These are phyloP conservation scores for Lactarius psammicola DNA, from an alignment of 768 basidiomycete genomes.

Conservation along the genomic window DNA sequence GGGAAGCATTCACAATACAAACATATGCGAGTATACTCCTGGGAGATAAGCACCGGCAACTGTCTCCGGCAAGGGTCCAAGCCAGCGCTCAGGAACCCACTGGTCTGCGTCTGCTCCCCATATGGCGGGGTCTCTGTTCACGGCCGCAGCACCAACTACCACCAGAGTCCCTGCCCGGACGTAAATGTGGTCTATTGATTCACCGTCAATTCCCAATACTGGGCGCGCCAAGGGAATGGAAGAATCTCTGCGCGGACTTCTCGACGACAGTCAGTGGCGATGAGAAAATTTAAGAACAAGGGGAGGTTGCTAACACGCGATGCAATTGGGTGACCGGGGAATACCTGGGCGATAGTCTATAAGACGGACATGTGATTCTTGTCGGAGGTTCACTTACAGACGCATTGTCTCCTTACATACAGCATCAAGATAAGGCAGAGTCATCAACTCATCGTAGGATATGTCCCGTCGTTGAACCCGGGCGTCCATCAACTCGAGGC, in stretches of 20 bases:
- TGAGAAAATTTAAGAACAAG: background rate
- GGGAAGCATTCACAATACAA: background rate
- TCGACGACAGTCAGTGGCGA: background rate
- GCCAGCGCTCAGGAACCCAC: constrained; percentile 31
- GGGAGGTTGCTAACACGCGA: constrained; percentile 21
- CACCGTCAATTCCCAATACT: constrained; percentile 13
- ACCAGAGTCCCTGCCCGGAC: constrained; percentile 24
- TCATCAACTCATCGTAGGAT: constrained; percentile 37
- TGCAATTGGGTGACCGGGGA: constrained; percentile 25
- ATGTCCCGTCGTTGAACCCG: constrained; percentile 27
- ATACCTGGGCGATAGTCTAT: constrained; percentile 9
- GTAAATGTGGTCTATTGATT: constrained; percentile 7
- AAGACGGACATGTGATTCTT: background rate
- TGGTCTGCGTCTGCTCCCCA: constrained; percentile 28
- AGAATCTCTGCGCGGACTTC: constrained; percentile 18
- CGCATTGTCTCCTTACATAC: constrained; percentile 38
- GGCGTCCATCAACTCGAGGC: constrained; percentile 25
- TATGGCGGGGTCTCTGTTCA: constrained; percentile 26
- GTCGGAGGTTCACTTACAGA: constrained; percentile 24
- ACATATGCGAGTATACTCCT: constrained; percentile 27
- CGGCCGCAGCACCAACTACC: constrained; percentile 16
- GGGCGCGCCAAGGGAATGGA: constrained; percentile 18
- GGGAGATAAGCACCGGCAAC: constrained; percentile 30
- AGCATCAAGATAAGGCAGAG: constrained; percentile 41
- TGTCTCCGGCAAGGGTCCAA: constrained; percentile 25